Conservation (phyloP, 1,284 basidiomycete genomes). For the Kalmanozyma brasiliensis region DNA sequence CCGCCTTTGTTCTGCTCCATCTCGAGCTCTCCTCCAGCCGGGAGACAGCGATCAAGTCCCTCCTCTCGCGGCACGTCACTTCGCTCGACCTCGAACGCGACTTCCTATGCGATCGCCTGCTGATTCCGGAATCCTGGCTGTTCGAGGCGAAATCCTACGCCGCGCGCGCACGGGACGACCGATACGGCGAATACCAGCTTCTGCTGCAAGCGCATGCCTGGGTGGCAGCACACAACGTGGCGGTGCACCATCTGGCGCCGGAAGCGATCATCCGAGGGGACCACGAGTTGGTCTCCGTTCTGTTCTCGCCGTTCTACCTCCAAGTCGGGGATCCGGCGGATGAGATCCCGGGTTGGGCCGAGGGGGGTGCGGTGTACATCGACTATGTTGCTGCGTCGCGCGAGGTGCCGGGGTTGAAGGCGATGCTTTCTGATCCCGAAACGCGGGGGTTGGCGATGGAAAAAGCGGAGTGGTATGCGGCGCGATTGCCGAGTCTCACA, state of each 20-base stretch:
- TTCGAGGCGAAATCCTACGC: constrained; percentile 80
- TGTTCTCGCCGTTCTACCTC: constrained; percentile 78
- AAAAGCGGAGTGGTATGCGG: constrained; percentile 70
- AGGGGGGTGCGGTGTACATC: constrained; percentile 60
- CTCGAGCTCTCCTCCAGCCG: constrained; percentile 78
- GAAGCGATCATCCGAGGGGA: constrained; percentile 88
- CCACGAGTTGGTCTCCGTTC: constrained; percentile 76
- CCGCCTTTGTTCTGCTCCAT: constrained; percentile 88
- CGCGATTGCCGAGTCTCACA: constrained; percentile 74
- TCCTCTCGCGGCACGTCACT: constrained; percentile 80
- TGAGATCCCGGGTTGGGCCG: constrained; percentile 62
- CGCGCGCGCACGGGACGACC: constrained; percentile 75
- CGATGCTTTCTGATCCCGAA: constrained; percentile 70
- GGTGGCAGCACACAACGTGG: constrained; percentile 82
- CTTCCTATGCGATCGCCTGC: constrained; percentile 80
- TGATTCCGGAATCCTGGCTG: constrained; percentile 86
- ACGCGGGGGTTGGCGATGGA: constrained; percentile 30
- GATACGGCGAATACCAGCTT: constrained; percentile 81
- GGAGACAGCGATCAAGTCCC: constrained; percentile 80
- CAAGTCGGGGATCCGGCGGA: constrained; percentile 71
- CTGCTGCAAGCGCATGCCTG: constrained; percentile 79
- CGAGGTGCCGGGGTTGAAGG: constrained; percentile 71
- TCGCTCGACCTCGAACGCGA: constrained; percentile 76
- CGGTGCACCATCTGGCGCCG: constrained; percentile 83
- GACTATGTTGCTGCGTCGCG: constrained; percentile 70